Evolutionary conservation across 202 grass and related monocot genomes (phyloP).

Genomic region (Brachypodium distachyon): DNA sequence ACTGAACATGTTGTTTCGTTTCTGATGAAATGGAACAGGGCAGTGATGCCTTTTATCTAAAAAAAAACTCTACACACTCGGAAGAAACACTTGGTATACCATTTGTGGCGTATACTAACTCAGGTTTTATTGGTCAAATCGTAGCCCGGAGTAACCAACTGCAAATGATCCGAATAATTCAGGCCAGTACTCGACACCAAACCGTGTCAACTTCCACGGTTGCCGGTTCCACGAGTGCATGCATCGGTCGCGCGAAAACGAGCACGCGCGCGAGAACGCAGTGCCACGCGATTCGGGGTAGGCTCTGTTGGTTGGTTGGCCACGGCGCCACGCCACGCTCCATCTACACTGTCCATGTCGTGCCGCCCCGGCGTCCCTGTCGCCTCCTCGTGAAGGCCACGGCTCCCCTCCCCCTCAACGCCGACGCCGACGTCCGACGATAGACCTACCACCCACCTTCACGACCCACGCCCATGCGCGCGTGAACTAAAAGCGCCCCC

Average conservation of each 20-base stretch:
- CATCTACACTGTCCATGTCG: constrained; percentile 17
- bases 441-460: background rate
- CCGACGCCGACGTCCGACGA: constrained; percentile 12
- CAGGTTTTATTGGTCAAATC: too few relatives aligned
- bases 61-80: too few relatives aligned
- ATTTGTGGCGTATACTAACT: too few relatives aligned
- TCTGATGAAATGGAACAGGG: too few relatives aligned
- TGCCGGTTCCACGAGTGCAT: background rate
- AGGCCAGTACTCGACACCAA: too few relatives aligned
- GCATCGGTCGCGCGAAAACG: background rate
- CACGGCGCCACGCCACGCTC: background rate
- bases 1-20: too few relatives aligned
- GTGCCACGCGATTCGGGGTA: background rate
- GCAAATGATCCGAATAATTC: too few relatives aligned
- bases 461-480: background rate
- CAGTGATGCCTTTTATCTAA: too few relatives aligned
- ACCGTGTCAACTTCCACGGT: too few relatives aligned
- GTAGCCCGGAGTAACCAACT: too few relatives aligned
- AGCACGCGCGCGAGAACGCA: background rate
- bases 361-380: constrained; percentile 34
- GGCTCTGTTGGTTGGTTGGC: background rate
- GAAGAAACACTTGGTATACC: too few relatives aligned
- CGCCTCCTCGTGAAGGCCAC: constrained; percentile 32
- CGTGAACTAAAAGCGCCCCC: constrained; percentile 15
- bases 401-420: constrained; percentile 14